phyloP scores from a whole-genome alignment of 805 yeast species.

The Lipomyces kockii region DNA sequence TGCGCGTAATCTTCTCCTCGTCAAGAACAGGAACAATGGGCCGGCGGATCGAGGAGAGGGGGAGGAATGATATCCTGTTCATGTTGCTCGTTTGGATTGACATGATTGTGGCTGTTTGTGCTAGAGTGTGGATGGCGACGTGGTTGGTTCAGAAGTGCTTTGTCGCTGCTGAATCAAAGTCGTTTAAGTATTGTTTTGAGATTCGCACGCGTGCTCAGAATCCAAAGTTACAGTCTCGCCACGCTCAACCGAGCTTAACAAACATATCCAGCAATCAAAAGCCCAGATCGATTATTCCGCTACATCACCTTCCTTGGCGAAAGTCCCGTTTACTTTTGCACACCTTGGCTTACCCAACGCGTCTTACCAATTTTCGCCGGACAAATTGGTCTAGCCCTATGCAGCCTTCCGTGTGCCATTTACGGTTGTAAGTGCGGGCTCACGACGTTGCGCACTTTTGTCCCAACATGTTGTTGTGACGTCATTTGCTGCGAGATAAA shows the following conservation, averaged over 20 bases:
- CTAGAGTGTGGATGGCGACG: no score
- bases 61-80: constrained; percentile 60
- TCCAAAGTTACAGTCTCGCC: background rate
- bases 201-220: no score
- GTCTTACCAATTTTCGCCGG: background rate
- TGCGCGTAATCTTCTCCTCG: constrained; percentile 70
- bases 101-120: background rate
- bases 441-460: no score
- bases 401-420: background rate
- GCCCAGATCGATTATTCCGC: background rate
- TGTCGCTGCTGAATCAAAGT: no score
- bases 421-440: background rate
- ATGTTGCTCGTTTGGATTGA: constrained; percentile 70
- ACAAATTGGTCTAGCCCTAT: background rate
- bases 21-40: constrained; percentile 89
- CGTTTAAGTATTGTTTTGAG: no score
- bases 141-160: no score
- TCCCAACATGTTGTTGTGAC: no score
- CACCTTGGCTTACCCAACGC: background rate
- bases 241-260: background rate
- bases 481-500: no score
- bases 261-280: background rate
- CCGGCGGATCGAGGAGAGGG: constrained; percentile 68
- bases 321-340: no score
- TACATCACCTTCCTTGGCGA: background rate